These are phyloP conservation scores for Daldinia loculata DNA, from an alignment of 495 filamentous ascomycete genomes.

Conservation along the genomic window DNA sequence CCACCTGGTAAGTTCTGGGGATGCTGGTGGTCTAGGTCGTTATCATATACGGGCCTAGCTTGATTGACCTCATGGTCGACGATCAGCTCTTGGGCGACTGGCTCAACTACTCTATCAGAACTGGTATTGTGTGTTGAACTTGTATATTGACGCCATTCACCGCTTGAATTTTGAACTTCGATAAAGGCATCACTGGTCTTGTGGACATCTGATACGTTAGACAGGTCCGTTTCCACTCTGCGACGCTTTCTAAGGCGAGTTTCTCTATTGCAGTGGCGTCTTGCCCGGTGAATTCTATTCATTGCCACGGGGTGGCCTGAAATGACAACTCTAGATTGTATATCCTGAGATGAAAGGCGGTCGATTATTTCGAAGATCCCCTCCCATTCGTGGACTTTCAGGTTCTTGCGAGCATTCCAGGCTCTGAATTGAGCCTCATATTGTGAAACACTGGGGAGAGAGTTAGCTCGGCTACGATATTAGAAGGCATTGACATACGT, in stretches of 20 bases:
- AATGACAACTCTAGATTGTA: conserved; percentile 23
- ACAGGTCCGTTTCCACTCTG: background rate
- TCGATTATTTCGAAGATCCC: conserved; percentile 26
- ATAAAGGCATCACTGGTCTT: conserved; percentile 4
- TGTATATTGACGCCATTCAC: conserved; percentile 16
- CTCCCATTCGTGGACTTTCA: conserved; percentile 34
- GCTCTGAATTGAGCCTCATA: conserved; percentile 26
- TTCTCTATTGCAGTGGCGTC: conserved; percentile 1
- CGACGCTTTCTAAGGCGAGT: background rate
- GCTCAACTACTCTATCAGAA: background rate
- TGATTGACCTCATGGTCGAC: background rate
- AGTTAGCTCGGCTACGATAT: background rate
- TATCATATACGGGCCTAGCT: background rate
- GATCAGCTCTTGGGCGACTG: background rate
- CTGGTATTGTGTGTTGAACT: background rate
- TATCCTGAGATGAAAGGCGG: background rate
- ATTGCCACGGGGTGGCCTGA: conserved; percentile 21
- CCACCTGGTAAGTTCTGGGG: background rate
- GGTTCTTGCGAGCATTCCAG: conserved; percentile 39
- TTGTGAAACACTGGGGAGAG: conserved; percentile 15
- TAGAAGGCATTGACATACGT: conserved; percentile 18
- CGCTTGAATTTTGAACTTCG: conserved; percentile 12
- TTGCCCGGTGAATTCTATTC: conserved; percentile 21
- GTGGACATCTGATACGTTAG: background rate
- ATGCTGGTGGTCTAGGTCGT: too few relatives aligned